Evolutionary conservation across 768 basidiomycete genomes (phyloP), one percentile per base, ranked within the genome.

Genomic region (Royoungia palumana): DNA sequence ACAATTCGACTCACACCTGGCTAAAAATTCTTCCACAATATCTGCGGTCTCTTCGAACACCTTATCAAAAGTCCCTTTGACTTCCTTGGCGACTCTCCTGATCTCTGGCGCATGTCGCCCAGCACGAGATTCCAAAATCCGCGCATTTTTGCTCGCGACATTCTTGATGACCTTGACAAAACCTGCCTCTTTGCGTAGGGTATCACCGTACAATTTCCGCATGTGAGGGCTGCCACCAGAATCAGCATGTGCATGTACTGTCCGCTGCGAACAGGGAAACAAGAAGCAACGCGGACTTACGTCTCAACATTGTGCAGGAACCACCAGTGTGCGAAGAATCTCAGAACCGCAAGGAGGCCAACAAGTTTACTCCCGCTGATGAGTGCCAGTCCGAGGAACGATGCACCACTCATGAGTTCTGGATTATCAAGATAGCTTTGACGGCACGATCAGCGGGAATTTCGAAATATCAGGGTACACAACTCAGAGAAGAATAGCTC

Each of bases 121-220:
- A 11, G 89, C 89, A 25, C 81, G 79, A 10, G 78, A 80, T 59
- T 91, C 89, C 21, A 95, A 64, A 7, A 87, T 75, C 24, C 79
- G 78, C 0, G 83, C 89, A 53, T 92, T 90, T 72, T 85, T 86
- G 62, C 78, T 83, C 4, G 94, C 94, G 10, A 94, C 91, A 50
- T 78, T 89, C 70, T 94, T 94, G 68, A 99, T 85, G n/a, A 97
- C 94, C 73, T 97, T 96, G 58, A 95, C 91, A 55, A 98, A 89
- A 44, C 96, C 96, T 2, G 94, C 95, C 50, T 98, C 95, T 69
- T 94, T 92, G 54, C 96, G 85, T 12, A 99, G 73, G 13, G 88
- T 84, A 61, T 94, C 83, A 3, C 96, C 95, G 66, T 99, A 99
- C 17, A 98, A 75, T 64, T 91, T 93, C 53, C 81, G 83, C 96